Base-by-base conservation (phyloP, 1,139 yeast species). In the Schwanniomyces etchellsii region DNA sequence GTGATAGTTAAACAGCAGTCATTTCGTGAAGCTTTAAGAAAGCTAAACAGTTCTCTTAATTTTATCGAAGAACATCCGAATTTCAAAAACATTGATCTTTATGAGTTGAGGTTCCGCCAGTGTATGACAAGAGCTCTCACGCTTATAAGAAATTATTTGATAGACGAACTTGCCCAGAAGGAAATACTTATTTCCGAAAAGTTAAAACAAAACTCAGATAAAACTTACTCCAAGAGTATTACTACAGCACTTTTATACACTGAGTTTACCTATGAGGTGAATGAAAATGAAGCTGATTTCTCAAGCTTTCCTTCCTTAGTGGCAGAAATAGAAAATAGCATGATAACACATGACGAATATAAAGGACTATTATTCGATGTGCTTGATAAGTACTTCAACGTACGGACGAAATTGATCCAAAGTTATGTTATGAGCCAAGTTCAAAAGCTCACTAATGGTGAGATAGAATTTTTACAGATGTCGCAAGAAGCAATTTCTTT, bases 51-150 rank as follows among this genome's bases (percentile, higher is more conserved):
- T 40, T 54, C 69, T 5, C 42, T 67, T 22, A 50, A 43, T 3
- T 66, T 67, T 35, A 48, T 67, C 21, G 47, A 48, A 3, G 15
- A 37, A 6, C 67, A 64, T 39, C 61, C 70, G 2, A 65, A 70
- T 24, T 81, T 81, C 45, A 77, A 72, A 47, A 95, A 88, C 36
- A 64, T 77, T 12, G 94, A 81, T 21, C 48, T 75, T 3, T 88
- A 85, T 52, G 71, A 71, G 27, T 74, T 80, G 41, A 69, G 91
- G 37, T 85, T 84, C 55, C 72, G 86, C 37, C 95, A 85, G 45
- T 85, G 96, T 47, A 70, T 88, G 73, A 80, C 93, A 1, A 70
- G 96, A 36, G 80, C 95, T 0, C 65, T 88, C 34, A 77, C 94
- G 0, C 62, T 91, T 40, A 74, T 86, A 14, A 73, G 81, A 40